Conservation (phyloP, 179 eudicot genomes). For the Spinacia oleracea region DNA sequence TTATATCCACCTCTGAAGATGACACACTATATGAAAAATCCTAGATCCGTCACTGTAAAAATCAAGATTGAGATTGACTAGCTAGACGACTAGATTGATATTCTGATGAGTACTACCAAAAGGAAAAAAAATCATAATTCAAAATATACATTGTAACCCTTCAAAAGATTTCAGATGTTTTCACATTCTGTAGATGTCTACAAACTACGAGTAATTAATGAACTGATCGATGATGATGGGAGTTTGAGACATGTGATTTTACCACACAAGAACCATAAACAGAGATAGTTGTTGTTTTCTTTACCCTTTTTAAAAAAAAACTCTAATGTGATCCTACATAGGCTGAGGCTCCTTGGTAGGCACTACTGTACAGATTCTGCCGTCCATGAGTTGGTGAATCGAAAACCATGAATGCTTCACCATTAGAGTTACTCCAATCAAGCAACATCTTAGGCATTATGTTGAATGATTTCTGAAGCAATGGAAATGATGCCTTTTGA, state of each 20-base stretch:
- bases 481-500: slow-evolving; percentile 28
- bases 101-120: slow-evolving; percentile 16
- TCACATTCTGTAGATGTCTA: slow-evolving; percentile 31
- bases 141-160: slow-evolving; percentile 32
- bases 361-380: slow-evolving; percentile 28
- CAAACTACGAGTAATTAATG: slow-evolving; percentile 31
- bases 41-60: too few relatives aligned
- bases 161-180: slow-evolving; percentile 27
- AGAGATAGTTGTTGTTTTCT: neutral
- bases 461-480: slow-evolving; percentile 28
- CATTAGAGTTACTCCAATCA: slow-evolving; percentile 36
- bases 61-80: slow-evolving; percentile 13
- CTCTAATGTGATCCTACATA: slow-evolving; percentile 34
- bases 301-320: too few relatives aligned
- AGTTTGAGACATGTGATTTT: slow-evolving; percentile 24
- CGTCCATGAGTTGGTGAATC: slow-evolving; percentile 31
- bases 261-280: slow-evolving; percentile 25
- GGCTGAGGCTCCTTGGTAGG: slow-evolving; percentile 34
- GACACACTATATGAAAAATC: too few relatives aligned
- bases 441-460: slow-evolving; percentile 40
- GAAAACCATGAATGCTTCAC: slow-evolving; percentile 45
- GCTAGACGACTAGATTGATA: neutral
- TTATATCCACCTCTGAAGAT: too few relatives aligned
- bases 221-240: too few relatives aligned
- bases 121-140: slow-evolving; percentile 21